Conservation (phyloP, 164 flowering plant genomes). For the Saururus chinensis region DNA sequence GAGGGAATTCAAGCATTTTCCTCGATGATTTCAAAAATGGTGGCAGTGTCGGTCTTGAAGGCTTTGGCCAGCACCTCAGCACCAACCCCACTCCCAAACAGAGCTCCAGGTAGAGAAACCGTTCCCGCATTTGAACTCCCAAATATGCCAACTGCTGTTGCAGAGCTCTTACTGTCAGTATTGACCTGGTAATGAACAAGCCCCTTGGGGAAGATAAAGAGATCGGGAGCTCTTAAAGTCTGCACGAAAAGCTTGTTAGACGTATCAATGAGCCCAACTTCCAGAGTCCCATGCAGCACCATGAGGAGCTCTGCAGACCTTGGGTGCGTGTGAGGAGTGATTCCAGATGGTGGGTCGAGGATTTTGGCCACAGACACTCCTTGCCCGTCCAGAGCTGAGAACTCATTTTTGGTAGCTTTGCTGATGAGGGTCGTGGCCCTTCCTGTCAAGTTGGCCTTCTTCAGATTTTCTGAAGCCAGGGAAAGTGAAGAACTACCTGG, state of each 20-base stretch:
- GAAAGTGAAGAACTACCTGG: slow-evolving; percentile 10
- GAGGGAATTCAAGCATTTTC: neutral
- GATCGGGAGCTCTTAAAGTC: slow-evolving; percentile 6
- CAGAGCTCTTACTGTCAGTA: neutral
- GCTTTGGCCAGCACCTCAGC: slow-evolving; percentile 11
- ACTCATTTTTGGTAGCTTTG: slow-evolving; percentile 5
- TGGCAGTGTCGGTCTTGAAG: slow-evolving; percentile 4
- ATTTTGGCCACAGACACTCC: slow-evolving; percentile 13
- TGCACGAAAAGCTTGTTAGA: slow-evolving; percentile 12
- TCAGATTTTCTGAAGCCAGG: slow-evolving; percentile 5
- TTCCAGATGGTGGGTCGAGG: slow-evolving; percentile 6
- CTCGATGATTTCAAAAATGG: slow-evolving; percentile 3
- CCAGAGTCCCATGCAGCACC: slow-evolving; percentile 7
- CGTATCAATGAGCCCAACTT: slow-evolving; percentile 8
- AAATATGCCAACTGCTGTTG: slow-evolving; percentile 12
- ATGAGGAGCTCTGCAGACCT: slow-evolving; percentile 16
- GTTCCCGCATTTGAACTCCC: slow-evolving; percentile 18
- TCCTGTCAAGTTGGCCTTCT: slow-evolving; percentile 3
- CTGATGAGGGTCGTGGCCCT: neutral
- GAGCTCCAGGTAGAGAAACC: slow-evolving; percentile 5
- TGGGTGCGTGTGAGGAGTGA: slow-evolving; percentile 16
- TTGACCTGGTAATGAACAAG: slow-evolving; percentile 18
- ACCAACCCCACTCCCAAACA: slow-evolving; percentile 13
- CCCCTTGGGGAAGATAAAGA: slow-evolving; percentile 19
- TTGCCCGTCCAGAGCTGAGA: slow-evolving; percentile 18